Evolutionary conservation across 2,329 filamentous ascomycete species (phyloP).

Genomic region (Nakataea oryzae): DNA sequence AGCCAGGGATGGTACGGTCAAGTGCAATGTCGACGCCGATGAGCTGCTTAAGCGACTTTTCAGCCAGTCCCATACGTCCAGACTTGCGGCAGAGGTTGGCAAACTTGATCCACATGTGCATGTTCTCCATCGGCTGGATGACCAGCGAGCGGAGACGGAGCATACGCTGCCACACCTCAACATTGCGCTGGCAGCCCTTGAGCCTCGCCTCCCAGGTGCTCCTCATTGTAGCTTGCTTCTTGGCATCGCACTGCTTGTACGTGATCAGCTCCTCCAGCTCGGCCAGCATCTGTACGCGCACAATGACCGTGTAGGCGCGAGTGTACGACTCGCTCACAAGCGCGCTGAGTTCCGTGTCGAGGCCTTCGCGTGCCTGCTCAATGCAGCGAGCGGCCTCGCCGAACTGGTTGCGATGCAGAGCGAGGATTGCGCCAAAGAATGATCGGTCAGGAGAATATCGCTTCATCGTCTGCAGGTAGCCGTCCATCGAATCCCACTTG

Average conservation of each 20-base stretch:
- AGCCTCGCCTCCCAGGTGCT: slow-evolving; percentile 92
- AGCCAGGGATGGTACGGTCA: slow-evolving; percentile 50
- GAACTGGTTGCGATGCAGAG: slow-evolving; percentile 92
- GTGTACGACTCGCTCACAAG: slow-evolving; percentile 98
- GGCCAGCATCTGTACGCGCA: slow-evolving; percentile 96
- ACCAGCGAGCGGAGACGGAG: slow-evolving; percentile 88
- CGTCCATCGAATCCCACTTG: slow-evolving; percentile 98
- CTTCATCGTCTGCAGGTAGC: slow-evolving; percentile 92
- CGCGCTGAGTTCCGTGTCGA: slow-evolving; percentile 92
- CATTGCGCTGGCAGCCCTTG: slow-evolving; percentile 90
- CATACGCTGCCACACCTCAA: slow-evolving; percentile 98
- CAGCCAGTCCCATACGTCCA: slow-evolving; percentile 83
- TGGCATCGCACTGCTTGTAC: slow-evolving; percentile 89
- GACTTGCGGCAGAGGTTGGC: slow-evolving; percentile 97
- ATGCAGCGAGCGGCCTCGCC: slow-evolving; percentile 83
- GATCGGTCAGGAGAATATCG: slow-evolving; percentile 85
- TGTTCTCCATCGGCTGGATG: slow-evolving; percentile 83
- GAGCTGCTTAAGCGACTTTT: slow-evolving; percentile 89
- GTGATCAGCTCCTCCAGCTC: slow-evolving; percentile 96
- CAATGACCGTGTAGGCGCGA: slow-evolving; percentile 92
- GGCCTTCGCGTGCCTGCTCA: slow-evolving; percentile 79
- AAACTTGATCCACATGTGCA: slow-evolving; percentile 99
- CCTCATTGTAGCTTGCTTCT: slow-evolving; percentile 84
- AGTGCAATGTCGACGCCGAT: slow-evolving; percentile 60
- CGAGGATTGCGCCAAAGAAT: slow-evolving; percentile 94